phyloP scores from a whole-genome alignment of 176 grass and related monocot genomes.

The Pontederia crassipes region DNA sequence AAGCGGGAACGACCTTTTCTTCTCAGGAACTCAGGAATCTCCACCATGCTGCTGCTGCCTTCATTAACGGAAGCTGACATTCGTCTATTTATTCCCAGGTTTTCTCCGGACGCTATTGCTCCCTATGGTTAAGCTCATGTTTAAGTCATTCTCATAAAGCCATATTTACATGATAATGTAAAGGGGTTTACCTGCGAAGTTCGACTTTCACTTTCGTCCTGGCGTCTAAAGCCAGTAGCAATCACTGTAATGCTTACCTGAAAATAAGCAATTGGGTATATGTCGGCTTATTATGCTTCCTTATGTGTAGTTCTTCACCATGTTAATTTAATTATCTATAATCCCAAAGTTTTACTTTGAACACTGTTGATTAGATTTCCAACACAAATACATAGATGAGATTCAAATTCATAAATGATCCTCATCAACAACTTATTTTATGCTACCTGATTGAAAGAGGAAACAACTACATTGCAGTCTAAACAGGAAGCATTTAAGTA shows the following conservation, averaged over 20 bases:
- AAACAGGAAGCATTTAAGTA: background rate
- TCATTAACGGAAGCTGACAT: conserved; percentile 20
- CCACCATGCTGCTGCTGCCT: conserved; percentile 45
- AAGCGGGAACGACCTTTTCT: conserved; percentile 55
- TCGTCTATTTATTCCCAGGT: conserved; percentile 24
- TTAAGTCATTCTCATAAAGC: background rate
- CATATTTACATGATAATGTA: background rate
- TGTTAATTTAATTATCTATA: background rate
- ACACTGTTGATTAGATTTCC: background rate
- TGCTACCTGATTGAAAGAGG: too few species aligned
- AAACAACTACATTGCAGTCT: too few species aligned
- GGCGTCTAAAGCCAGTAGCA: conserved; percentile 82
- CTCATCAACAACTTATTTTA: too few species aligned
- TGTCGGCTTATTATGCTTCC: background rate
- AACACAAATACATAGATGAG: too few species aligned
- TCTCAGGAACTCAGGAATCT: conserved; percentile 76
- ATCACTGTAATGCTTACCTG: conserved; percentile 90
- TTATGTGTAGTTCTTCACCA: background rate
- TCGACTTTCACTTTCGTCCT: conserved; percentile 54
- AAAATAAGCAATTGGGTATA: background rate
- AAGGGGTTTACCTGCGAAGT: conserved; percentile 40
- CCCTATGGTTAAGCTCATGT: background rate
- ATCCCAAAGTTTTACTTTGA: background rate
- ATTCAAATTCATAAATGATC: too few species aligned
- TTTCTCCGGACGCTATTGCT: conserved; percentile 19